phyloP scores from a whole-genome alignment of 257 asterid genomes.

The Lithospermum erythrorhizon region DNA sequence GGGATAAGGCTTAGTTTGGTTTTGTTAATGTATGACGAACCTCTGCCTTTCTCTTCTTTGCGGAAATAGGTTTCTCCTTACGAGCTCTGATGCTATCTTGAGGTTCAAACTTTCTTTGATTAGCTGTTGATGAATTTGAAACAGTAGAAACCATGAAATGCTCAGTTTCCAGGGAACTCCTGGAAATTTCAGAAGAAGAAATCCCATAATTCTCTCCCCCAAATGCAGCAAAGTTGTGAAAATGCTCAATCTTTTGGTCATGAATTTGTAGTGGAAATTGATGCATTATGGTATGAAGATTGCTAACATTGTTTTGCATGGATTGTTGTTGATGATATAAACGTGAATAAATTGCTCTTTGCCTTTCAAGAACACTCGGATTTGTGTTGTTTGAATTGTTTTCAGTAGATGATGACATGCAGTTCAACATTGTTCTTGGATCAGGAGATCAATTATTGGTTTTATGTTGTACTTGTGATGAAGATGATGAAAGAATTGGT shows the following conservation, averaged over 20 bases:
- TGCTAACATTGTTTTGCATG: neutral
- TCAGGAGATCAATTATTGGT: neutral
- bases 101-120: constrained; percentile 7
- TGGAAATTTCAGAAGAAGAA: constrained; percentile 13
- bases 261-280: constrained; percentile 7
- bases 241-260: constrained; percentile 3
- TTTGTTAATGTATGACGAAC: constrained; percentile 15
- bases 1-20: too few relatives aligned
- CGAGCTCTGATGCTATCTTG: constrained; percentile 7
- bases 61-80: neutral
- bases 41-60: constrained; percentile 53
- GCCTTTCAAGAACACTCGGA: constrained; percentile 42
- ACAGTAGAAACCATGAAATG: constrained; percentile 16
- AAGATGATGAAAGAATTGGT: neutral
- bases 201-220: constrained; percentile 11
- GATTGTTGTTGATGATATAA: constrained; percentile 20
- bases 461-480: constrained; percentile 8
- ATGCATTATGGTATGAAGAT: constrained; percentile 2
- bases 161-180: constrained; percentile 3
- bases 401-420: constrained; percentile 11
- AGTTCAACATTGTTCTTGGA: constrained; percentile 10
- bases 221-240: constrained; percentile 2
- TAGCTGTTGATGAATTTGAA: constrained; percentile 21
- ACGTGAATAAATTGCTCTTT: constrained; percentile 30
- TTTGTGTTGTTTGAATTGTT: constrained; percentile 20